Conservation (phyloP, 345 rosid genomes). For the Moricandia moricandioides region DNA sequence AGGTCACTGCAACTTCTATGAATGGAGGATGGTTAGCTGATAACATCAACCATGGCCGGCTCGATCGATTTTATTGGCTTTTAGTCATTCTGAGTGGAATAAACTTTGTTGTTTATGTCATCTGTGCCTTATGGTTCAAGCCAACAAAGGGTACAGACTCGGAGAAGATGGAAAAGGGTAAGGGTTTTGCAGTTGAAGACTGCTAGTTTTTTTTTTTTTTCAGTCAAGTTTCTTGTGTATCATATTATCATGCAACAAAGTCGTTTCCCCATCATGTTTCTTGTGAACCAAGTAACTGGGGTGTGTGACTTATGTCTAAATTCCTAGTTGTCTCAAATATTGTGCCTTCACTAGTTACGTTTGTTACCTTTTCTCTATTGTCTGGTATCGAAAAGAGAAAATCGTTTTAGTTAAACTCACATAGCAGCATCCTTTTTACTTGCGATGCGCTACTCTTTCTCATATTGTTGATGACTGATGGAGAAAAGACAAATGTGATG, state of each 20-base stretch:
- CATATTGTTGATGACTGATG: neutral
- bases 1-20: constrained; percentile 31
- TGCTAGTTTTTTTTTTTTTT: constrained; percentile 19
- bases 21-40: constrained; percentile 48
- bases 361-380: neutral
- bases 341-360: constrained; percentile 12
- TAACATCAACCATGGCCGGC: constrained; percentile 50
- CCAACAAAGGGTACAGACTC: constrained; percentile 30
- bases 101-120: constrained; percentile 41
- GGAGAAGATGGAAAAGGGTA: constrained; percentile 20
- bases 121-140: constrained; percentile 46
- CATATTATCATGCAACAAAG: constrained; percentile 12
- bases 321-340: neutral
- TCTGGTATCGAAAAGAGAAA: neutral
- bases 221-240: neutral
- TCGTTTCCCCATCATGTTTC: neutral
- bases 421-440: neutral
- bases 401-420: neutral
- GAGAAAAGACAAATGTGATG: neutral
- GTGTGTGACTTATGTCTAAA: constrained; percentile 14
- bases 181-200: constrained; percentile 34
- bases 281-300: constrained; percentile 16
- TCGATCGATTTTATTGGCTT: constrained; percentile 53
- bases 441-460: neutral
- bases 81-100: constrained; percentile 41